phyloP scores from a whole-genome alignment of 1,284 basidiomycete species.

The Porodaedalea pini region DNA sequence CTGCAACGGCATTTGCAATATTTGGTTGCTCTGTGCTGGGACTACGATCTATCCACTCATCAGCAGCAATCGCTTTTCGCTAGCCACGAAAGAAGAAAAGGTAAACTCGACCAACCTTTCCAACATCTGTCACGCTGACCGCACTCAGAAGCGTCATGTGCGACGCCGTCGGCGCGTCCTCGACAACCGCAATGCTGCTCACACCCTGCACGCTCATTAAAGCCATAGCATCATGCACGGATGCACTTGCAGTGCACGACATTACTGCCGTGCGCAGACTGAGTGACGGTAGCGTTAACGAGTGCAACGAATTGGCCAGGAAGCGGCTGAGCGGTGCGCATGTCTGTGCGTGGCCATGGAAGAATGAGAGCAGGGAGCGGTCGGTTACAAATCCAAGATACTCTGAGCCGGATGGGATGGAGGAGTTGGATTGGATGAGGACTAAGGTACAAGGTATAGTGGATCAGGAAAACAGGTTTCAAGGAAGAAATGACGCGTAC shows the following conservation, averaged over 20 bases:
- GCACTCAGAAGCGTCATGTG: slow-evolving; percentile 60
- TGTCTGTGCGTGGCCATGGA: slow-evolving; percentile 48
- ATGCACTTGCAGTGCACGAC: slow-evolving; percentile 50
- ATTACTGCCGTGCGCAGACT: slow-evolving; percentile 60
- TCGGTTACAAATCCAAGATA: slow-evolving; percentile 62
- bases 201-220: slow-evolving; percentile 79
- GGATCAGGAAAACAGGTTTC: slow-evolving; percentile 12
- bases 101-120: slow-evolving; percentile 45
- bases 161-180: slow-evolving; percentile 36
- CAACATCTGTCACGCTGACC: slow-evolving; percentile 74
- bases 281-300: slow-evolving; percentile 61
- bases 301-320: slow-evolving; percentile 52
- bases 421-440: slow-evolving; percentile 40
- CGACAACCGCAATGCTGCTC: slow-evolving; percentile 70
- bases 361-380: slow-evolving; percentile 58
- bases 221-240: slow-evolving; percentile 71
- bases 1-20: slow-evolving; percentile 58
- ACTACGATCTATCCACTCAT: slow-evolving; percentile 52
- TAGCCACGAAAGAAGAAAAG: slow-evolving; percentile 1
- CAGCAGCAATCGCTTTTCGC: not conserved
- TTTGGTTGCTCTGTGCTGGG: slow-evolving; percentile 70
- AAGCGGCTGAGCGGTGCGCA: slow-evolving; percentile 35
- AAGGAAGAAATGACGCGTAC: slow-evolving; percentile 33
- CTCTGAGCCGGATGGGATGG: slow-evolving; percentile 32
- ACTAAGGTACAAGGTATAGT: slow-evolving; percentile 36